These are phyloP conservation scores for Calendula officinalis DNA, from an alignment of 129 eudicot species.

Conservation along the genomic window DNA sequence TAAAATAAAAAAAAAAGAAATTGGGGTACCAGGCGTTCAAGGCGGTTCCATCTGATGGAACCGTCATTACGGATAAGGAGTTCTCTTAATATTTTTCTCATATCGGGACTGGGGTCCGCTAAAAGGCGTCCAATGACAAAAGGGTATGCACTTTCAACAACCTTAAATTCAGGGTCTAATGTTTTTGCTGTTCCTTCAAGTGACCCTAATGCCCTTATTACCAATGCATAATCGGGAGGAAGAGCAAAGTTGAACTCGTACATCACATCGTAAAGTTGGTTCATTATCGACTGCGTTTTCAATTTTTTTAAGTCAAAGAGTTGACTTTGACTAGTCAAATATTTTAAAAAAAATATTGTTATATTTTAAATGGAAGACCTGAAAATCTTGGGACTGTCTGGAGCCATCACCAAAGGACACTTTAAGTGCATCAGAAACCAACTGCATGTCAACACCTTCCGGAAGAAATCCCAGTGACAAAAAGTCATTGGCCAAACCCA, in stretches of 20 bases:
- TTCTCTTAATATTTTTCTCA: conserved; percentile 91
- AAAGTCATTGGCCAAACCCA: conserved; percentile 95
- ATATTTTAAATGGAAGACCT: conserved; percentile 40
- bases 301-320: conserved; percentile 13
- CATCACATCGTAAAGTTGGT: conserved; percentile 90
- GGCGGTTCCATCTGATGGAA: conserved; percentile 93
- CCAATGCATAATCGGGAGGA: conserved; percentile 97
- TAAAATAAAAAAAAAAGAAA: background rate
- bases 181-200: conserved; percentile 99
- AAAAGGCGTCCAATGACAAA: conserved; percentile 87
- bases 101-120: conserved; percentile 91
- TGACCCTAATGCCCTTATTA: conserved; percentile 91
- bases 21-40: conserved; percentile 72
- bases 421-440: conserved; percentile 78
- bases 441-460: conserved; percentile 68
- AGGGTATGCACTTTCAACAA: conserved; percentile 97
- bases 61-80: conserved; percentile 91
- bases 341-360: background rate
- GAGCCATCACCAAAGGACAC: conserved; percentile 88
- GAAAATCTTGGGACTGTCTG: conserved; percentile 87
- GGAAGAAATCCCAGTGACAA: conserved; percentile 95
- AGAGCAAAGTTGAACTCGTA: conserved; percentile 91
- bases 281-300: conserved; percentile 82
- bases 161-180: conserved; percentile 90
- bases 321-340: background rate